Evolutionary conservation across 2,329 filamentous ascomycete species (phyloP).

Genomic region (Gliomastix tumulicola): DNA sequence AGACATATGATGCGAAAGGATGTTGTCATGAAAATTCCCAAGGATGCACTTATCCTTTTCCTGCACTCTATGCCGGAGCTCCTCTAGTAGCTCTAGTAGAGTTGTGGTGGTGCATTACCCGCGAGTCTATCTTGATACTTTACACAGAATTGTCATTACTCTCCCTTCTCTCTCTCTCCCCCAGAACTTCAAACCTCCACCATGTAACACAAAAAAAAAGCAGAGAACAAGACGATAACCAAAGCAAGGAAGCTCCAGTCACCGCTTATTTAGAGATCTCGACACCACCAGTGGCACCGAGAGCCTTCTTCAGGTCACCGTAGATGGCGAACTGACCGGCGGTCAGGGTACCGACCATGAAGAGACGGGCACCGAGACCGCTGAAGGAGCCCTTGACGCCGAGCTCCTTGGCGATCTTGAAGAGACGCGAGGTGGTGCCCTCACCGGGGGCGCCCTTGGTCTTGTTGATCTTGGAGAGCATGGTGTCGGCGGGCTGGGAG

Average conservation of each 20-base stretch:
- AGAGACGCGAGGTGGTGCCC: slow-evolving; percentile 69
- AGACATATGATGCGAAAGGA: too few species aligned
- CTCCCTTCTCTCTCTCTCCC: neutral
- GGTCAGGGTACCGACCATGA: slow-evolving; percentile 63
- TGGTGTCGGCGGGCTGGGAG: slow-evolving; percentile 87
- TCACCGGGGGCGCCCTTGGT: slow-evolving; percentile 81
- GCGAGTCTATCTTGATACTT: neutral
- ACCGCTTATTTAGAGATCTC: slow-evolving; percentile 16
- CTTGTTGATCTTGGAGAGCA: slow-evolving; percentile 97
- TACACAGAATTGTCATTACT: neutral
- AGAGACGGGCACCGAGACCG: slow-evolving; percentile 69
- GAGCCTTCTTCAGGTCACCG: slow-evolving; percentile 62
- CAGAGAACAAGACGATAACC: too few species aligned
- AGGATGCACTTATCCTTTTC: too few species aligned
- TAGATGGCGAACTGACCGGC: slow-evolving; percentile 88
- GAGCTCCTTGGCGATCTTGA: slow-evolving; percentile 86
- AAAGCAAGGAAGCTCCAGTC: too few species aligned
- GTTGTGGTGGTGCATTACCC: too few species aligned
- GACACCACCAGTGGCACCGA: slow-evolving; percentile 69
- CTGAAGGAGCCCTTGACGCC: slow-evolving; percentile 70
- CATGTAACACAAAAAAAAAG: too few species aligned
- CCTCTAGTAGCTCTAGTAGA: too few species aligned
- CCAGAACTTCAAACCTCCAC: neutral
- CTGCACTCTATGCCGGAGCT: too few species aligned
- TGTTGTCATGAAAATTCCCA: too few species aligned